Conservation (phyloP, 2,329 filamentous ascomycete species). For the Periconia sp. region DNA sequence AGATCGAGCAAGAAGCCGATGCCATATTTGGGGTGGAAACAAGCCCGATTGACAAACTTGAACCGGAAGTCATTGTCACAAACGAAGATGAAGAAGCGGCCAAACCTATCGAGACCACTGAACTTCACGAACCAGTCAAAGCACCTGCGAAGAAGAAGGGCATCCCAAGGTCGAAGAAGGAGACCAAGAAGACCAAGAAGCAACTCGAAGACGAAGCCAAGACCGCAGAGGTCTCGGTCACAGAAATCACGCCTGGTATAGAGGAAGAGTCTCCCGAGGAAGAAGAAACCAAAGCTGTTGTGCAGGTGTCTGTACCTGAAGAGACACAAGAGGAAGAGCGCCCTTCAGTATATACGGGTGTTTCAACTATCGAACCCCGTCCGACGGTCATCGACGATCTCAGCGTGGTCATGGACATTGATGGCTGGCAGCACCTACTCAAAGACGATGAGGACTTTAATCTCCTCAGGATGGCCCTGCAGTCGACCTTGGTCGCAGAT, state of each 20-base stretch:
- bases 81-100: slow-evolving; percentile 54
- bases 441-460: slow-evolving; percentile 72
- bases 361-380: slow-evolving; percentile 64
- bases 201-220: slow-evolving; percentile 66
- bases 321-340: slow-evolving; percentile 39
- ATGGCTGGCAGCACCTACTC: slow-evolving; percentile 71
- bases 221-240: slow-evolving; percentile 39
- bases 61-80: slow-evolving; percentile 40
- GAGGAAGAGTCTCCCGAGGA: slow-evolving; percentile 35
- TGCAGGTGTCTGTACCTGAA: slow-evolving; percentile 37
- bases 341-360: slow-evolving; percentile 64
- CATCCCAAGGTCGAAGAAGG: slow-evolving; percentile 70
- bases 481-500: slow-evolving; percentile 52
- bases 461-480: slow-evolving; percentile 61
- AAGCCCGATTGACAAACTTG: slow-evolving; percentile 51
- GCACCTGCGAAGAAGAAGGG: slow-evolving; percentile 43
- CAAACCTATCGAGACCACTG: slow-evolving; percentile 45
- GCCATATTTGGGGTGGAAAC: slow-evolving; percentile 64
- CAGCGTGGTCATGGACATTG: slow-evolving; percentile 68
- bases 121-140: slow-evolving; percentile 31
- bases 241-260: slow-evolving; percentile 56
- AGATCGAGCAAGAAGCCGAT: slow-evolving; percentile 84
- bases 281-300: slow-evolving; percentile 26
- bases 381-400: slow-evolving; percentile 72
- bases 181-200: slow-evolving; percentile 82